Percentiles rank a stretch among this genome's conserved stretches.
These are phyloP conservation scores for Aspergillaceae sp. DNA, from an alignment of 2,329 filamentous ascomycete genomes.

Conservation along the genomic window DNA sequence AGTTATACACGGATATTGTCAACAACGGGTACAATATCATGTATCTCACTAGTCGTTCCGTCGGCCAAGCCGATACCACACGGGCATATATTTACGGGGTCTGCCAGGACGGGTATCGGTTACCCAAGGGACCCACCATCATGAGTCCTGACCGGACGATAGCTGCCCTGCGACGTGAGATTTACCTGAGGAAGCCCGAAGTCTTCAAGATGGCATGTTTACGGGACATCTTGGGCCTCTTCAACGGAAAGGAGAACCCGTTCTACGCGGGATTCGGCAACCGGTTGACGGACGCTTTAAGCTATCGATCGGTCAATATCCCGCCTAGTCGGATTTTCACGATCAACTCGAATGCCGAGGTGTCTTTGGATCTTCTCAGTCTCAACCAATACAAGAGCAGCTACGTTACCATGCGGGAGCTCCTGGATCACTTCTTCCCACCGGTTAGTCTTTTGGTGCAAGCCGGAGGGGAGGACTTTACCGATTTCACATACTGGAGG, in stretches of 20 bases:
- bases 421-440: slow-evolving; percentile 97
- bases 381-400: slow-evolving; percentile 94
- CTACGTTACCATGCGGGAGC: slow-evolving; percentile 93
- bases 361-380: slow-evolving; percentile 79
- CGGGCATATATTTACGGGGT: slow-evolving; percentile 84
- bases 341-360: slow-evolving; percentile 96
- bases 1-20: slow-evolving; percentile 91
- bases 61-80: slow-evolving; percentile 87
- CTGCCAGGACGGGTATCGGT: slow-evolving; percentile 71
- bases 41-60: slow-evolving; percentile 89
- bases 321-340: slow-evolving; percentile 92
- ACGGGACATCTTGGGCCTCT: slow-evolving; percentile 84
- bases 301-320: slow-evolving; percentile 92
- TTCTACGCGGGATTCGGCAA: slow-evolving; percentile 98
- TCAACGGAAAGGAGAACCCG: slow-evolving; percentile 65
- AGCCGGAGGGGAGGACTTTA: slow-evolving; percentile 86
- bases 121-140: slow-evolving; percentile 88
- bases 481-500: slow-evolving; percentile 96
- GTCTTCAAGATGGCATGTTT: slow-evolving; percentile 99
- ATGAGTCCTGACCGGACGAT: slow-evolving; percentile 92
- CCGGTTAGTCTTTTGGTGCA: slow-evolving; percentile 79
- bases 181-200: slow-evolving; percentile 92
- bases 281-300: slow-evolving; percentile 88
- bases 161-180: slow-evolving; percentile 79
- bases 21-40: slow-evolving; percentile 98